Percentiles rank a stretch among this genome's conserved stretches.
Evolutionary conservation across 257 asterid species (phyloP).

Genomic region (Coffea canephora): DNA sequence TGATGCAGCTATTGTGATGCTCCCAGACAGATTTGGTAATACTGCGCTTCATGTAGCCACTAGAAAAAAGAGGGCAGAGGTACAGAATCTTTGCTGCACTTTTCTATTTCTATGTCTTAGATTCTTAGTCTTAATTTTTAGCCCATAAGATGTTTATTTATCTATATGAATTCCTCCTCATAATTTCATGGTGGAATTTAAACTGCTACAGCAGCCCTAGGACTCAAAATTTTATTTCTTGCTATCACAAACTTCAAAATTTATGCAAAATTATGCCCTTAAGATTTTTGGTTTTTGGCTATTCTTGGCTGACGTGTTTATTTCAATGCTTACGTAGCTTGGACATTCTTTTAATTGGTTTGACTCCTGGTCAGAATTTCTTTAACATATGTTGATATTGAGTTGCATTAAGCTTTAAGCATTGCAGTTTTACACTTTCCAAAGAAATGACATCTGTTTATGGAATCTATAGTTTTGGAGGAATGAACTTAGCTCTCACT

Average conservation of each 20-base stretch:
- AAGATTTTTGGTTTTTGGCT: background rate
- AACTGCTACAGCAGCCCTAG: background rate
- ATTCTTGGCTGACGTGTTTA: background rate
- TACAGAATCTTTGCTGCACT: conserved; percentile 21
- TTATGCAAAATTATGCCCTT: background rate
- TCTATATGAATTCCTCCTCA: background rate
- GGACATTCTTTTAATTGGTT: background rate
- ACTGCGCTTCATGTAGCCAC: conserved; percentile 71
- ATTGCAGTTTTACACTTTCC: background rate
- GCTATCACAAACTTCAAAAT: background rate
- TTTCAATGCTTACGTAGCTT: background rate
- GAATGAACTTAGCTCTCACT: background rate
- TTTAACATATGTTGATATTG: background rate
- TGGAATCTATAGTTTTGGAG: background rate
- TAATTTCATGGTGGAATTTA: background rate
- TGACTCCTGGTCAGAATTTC: background rate
- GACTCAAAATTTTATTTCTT: background rate
- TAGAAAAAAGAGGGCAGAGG: conserved; percentile 69
- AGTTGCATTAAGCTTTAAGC: background rate
- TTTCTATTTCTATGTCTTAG: background rate
- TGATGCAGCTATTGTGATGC: conserved; percentile 69
- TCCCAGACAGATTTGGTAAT: conserved; percentile 66
- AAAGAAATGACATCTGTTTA: background rate
- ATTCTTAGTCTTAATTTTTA: background rate
- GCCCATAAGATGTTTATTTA: background rate